Base-by-base conservation (phyloP, 805 yeast genomes). In the Ogataea thermomethanolica region DNA sequence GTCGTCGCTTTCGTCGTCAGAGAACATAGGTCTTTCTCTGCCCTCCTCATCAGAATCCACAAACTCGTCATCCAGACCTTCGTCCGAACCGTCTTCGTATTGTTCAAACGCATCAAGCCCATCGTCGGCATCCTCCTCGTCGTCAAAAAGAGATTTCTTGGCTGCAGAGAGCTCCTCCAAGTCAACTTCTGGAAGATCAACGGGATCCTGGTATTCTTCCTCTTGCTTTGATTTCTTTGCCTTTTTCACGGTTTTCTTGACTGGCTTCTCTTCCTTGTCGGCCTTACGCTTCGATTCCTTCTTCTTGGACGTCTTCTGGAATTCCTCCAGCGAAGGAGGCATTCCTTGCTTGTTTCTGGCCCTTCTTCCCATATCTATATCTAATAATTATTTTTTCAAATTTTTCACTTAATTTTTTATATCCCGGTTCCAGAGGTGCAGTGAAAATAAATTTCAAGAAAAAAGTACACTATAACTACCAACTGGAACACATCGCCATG, bases 271-370 rank as follows among this genome's bases (percentile, higher is more conserved):
- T 54, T 67, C 76, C 47, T 74, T 72, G 24, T 45, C 48, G 13
- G 22, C 33, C 38, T 41, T 45, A 23, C 56, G 44, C 48, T 56
- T 58, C 26, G 55, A 54, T 37, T 68, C 71, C 53, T 66, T 73
- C 46, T 73, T 72, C 28, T 50, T 56, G 50, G 62, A 66, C 22
- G 51, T 53, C 11, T 64, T 65, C 50, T 78, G 78, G 62, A 90
- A 81, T 56, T 91, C 96, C 32, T 91, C 98, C 47, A 81, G 70
- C 5, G 89, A 61, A 25, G 96, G 96, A 52, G 98, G 98, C 44
- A 76, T 85, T 33, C 88, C 93, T 69, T 91, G 98, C 73, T 87
- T 91, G 56, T 87, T 84, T 66, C 84, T 88, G 44, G 87, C 86
- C 71, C 86, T 82, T 77, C 96, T 84, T 63, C 98, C 98, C 95